phyloP scores from a whole-genome alignment of 352 stramenopile species.

The Achlya hypogyna region DNA sequence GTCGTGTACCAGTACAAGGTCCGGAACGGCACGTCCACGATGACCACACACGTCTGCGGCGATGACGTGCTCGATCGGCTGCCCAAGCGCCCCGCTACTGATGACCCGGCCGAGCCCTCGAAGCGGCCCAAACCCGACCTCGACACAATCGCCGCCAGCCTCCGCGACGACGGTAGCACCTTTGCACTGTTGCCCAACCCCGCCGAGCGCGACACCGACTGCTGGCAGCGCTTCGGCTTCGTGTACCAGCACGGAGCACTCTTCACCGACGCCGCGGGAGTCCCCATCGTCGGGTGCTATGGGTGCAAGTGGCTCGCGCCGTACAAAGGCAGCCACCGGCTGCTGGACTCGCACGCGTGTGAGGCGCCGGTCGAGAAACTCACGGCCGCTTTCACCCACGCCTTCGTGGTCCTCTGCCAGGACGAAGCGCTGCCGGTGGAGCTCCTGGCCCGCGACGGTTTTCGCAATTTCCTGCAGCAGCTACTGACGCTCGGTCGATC shows the following conservation, averaged over 20 bases:
- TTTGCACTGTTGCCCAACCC: slow-evolving; percentile 8
- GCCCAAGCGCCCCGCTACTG: neutral
- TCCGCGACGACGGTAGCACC: neutral
- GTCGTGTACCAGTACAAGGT: slow-evolving; percentile 21
- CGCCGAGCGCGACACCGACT: slow-evolving; percentile 1
- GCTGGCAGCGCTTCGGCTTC: slow-evolving; percentile 16
- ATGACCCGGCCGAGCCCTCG: neutral
- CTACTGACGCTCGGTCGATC: neutral
- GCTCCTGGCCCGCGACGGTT: neutral
- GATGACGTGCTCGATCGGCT: neutral
- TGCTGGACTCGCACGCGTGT: neutral
- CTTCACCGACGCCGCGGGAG: neutral
- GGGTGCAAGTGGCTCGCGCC: slow-evolving; percentile 2
- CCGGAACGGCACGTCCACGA: slow-evolving; percentile 19
- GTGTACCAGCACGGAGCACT: slow-evolving; percentile 13
- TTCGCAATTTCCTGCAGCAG: neutral
- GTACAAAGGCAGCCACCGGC: neutral
- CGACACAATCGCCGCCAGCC: neutral
- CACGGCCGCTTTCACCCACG: neutral
- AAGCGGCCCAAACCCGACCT: too few relatives aligned
- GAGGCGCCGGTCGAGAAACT: neutral
- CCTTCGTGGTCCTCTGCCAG: neutral
- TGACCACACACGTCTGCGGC: slow-evolving; percentile 16
- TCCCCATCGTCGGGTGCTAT: slow-evolving; percentile 10
- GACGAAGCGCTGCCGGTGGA: neutral